Evolutionary conservation across 2,329 filamentous ascomycete genomes (phyloP).

Genomic region (Aspergillus arachidicola): DNA sequence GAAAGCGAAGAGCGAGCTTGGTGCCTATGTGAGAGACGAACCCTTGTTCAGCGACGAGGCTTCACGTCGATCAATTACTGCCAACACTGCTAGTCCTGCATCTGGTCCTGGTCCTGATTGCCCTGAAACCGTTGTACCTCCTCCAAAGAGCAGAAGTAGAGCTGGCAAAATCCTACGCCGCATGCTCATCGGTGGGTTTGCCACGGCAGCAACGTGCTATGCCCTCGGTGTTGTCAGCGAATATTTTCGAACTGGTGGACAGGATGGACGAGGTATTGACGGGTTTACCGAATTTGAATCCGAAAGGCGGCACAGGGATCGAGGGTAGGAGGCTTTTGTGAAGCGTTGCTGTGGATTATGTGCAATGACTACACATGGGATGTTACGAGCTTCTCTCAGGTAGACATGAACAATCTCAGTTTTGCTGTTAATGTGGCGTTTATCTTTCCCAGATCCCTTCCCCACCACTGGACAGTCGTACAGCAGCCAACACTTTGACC

Average conservation of each 20-base stretch:
- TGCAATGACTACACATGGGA: not conserved
- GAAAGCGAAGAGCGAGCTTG: not conserved
- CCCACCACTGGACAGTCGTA: not conserved
- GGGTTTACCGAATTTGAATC: constrained; percentile 44
- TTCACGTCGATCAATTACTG: constrained; percentile 14
- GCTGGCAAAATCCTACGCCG: constrained; percentile 30
- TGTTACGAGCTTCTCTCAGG: not conserved
- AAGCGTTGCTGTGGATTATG: not conserved
- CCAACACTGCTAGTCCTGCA: constrained; percentile 10
- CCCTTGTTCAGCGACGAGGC: constrained; percentile 4
- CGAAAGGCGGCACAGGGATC: constrained; percentile 32
- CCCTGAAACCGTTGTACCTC: not conserved
- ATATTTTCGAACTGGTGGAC: constrained; percentile 45
- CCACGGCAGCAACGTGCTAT: constrained; percentile 44
- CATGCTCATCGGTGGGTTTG: constrained; percentile 38
- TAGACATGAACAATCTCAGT: not conserved
- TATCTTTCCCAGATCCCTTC: not conserved
- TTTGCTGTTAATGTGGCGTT: not conserved
- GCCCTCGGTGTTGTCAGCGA: constrained; percentile 43
- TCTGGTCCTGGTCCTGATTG: not conserved
- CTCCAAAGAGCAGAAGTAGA: constrained; percentile 15
- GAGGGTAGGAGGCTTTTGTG: not conserved
- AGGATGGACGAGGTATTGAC: constrained; percentile 40
- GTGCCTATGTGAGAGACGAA: constrained; percentile 5
- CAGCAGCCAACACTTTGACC: not conserved